These are phyloP conservation scores for Sphagnum contortum DNA, from an alignment of 225 moss, liverwort and hornwort species.

Conservation along the genomic window DNA sequence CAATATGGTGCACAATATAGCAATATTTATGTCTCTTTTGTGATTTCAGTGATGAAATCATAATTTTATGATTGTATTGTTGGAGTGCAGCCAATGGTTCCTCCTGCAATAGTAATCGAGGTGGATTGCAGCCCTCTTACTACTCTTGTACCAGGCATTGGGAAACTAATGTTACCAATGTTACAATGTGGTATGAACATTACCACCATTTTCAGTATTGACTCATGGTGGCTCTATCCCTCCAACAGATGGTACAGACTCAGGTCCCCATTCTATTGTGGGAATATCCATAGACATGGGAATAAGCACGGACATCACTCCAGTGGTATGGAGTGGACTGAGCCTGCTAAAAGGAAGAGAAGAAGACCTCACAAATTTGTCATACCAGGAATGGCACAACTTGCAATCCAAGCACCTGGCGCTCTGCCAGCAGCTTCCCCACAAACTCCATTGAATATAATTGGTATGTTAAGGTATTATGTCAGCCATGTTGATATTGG, in stretches of 20 bases:
- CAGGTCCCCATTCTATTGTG: conserved; percentile 8
- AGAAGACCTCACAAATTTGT: conserved; percentile 55
- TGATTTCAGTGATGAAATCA: too few relatives aligned
- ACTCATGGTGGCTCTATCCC: not conserved
- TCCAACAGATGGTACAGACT: not conserved
- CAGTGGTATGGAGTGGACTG: conserved; percentile 10
- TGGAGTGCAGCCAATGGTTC: too few relatives aligned
- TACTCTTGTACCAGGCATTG: too few relatives aligned
- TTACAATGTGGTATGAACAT: conserved; percentile 16
- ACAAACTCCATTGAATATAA: conserved; percentile 10
- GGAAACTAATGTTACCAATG: too few relatives aligned
- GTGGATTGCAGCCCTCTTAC: too few relatives aligned
- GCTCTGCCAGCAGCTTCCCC: conserved; percentile 15
- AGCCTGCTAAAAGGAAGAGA: conserved; percentile 51
- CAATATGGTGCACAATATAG: too few relatives aligned
- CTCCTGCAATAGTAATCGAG: too few relatives aligned
- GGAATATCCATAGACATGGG: conserved; percentile 7
- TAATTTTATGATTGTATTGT: too few relatives aligned
- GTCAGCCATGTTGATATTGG: too few relatives aligned
- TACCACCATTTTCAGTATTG: conserved; percentile 16
- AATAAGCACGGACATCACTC: conserved; percentile 19
- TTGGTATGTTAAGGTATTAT: too few relatives aligned
- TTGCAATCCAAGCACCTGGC: conserved; percentile 28
- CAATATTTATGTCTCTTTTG: too few relatives aligned
- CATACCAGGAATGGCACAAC: conserved; percentile 17